Conservation (phyloP, 2,329 filamentous ascomycete genomes). For the Botrytis fabae region DNA sequence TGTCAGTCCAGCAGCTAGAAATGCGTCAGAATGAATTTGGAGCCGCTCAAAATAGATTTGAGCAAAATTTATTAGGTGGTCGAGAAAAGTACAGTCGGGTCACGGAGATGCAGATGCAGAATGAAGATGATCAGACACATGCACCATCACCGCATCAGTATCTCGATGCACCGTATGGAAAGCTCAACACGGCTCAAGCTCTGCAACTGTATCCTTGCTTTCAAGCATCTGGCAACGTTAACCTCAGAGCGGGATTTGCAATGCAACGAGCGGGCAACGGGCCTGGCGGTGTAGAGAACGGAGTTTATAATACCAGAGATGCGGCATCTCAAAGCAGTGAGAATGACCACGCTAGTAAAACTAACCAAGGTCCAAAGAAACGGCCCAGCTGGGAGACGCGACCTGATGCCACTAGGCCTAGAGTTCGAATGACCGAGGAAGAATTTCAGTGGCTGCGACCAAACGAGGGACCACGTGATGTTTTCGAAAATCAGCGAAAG, state of each 20-base stretch:
- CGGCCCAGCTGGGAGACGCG: neutral
- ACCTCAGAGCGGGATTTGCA: no score
- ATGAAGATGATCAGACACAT: neutral
- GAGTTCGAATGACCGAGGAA: neutral
- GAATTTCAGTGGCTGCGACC: slow-evolving; percentile 9
- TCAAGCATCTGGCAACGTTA: neutral
- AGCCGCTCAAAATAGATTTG: neutral
- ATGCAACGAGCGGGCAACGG: neutral
- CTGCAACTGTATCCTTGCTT: no score
- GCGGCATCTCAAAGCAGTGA: no score
- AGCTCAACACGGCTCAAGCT: rapidly evolving
- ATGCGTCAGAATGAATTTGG: no score
- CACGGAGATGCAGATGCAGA: neutral
- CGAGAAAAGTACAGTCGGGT: no score
- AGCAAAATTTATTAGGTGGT: neutral
- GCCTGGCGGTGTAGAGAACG: neutral
- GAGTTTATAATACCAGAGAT: neutral
- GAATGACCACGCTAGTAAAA: no score
- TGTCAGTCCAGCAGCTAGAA: rapidly evolving
- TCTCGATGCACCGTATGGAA: neutral
- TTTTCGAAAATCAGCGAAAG: neutral
- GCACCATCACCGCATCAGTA: neutral
- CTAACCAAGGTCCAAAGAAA: no score
- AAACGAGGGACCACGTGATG: neutral
- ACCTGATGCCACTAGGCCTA: neutral